Evolutionary conservation across 495 filamentous ascomycete genomes (phyloP).

Genomic region (Aspergillus ellipticus): DNA sequence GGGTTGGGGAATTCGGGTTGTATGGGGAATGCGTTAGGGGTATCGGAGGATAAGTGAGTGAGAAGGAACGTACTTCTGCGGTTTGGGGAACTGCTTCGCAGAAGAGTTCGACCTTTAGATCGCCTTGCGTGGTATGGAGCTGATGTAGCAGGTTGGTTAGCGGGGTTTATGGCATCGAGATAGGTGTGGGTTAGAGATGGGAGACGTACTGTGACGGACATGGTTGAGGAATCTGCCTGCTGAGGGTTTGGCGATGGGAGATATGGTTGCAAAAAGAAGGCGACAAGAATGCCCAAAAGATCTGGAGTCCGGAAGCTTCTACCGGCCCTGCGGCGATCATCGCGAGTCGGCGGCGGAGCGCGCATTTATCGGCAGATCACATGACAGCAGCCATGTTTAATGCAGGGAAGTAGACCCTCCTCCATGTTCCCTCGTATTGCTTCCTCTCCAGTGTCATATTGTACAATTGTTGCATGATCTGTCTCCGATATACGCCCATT

Average conservation of each 20-base stretch:
- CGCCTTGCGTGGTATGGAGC: slow-evolving; percentile 84
- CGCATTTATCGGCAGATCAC: slow-evolving; percentile 10
- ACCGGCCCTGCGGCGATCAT: neutral
- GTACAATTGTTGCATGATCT: neutral
- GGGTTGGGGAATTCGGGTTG: neutral
- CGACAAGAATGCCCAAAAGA: neutral
- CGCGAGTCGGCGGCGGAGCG: neutral
- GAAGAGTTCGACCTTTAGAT: slow-evolving; percentile 94
- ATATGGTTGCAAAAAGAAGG: neutral
- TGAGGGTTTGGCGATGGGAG: neutral
- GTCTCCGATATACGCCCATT: neutral
- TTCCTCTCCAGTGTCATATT: neutral
- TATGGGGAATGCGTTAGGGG: neutral
- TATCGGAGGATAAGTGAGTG: no score
- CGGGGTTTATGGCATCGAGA: neutral
- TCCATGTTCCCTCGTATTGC: neutral
- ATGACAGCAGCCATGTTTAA: slow-evolving; percentile 7
- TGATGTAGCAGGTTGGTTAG: slow-evolving; percentile 44
- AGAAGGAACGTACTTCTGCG: slow-evolving; percentile 54
- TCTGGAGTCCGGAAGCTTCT: neutral
- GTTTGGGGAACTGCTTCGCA: slow-evolving; percentile 93
- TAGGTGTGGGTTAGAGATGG: no score
- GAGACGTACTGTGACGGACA: slow-evolving; percentile 32
- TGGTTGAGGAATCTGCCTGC: slow-evolving; percentile 2
- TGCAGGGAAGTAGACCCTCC: neutral